Percentiles rank a stretch among this genome's conserved stretches.
These are phyloP conservation scores for Sparassis latifolia DNA, from an alignment of 1,284 basidiomycete genomes.

Conservation along the genomic window DNA sequence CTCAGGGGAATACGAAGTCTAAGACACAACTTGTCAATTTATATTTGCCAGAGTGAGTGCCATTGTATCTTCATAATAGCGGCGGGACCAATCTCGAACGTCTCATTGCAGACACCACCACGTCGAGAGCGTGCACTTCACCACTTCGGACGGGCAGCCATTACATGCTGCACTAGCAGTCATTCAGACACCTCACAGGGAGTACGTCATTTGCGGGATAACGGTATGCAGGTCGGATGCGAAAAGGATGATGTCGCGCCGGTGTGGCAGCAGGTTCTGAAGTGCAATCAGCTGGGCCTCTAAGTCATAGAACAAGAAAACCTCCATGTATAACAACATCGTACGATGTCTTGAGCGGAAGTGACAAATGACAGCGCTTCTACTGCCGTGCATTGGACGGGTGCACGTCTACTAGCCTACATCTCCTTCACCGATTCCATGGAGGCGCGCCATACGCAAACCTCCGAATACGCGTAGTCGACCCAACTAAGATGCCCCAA, in stretches of 20 bases:
- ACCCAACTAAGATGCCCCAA: slow-evolving; percentile 34
- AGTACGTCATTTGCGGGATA: slow-evolving; percentile 65
- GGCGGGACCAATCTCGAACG: neutral
- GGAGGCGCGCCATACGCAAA: no score
- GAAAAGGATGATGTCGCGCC: slow-evolving; percentile 63
- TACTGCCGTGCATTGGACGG: no score
- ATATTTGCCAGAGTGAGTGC: slow-evolving; percentile 54
- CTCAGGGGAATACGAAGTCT: slow-evolving; percentile 13
- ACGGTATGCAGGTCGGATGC: slow-evolving; percentile 68
- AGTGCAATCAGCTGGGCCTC: slow-evolving; percentile 31
- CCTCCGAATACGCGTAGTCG: no score
- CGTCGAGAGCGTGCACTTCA: slow-evolving; percentile 69
- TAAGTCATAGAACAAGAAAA: neutral
- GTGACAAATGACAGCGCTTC: neutral
- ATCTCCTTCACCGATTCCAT: neutral
- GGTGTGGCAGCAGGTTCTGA: slow-evolving; percentile 56
- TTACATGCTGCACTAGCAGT: slow-evolving; percentile 60
- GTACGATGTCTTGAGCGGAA: no score
- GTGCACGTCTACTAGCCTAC: neutral
- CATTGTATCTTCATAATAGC: neutral
- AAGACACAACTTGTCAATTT: slow-evolving; percentile 36
- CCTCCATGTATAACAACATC: no score
- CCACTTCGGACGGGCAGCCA: slow-evolving; percentile 27
- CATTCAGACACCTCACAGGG: slow-evolving; percentile 58
- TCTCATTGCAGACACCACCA: slow-evolving; percentile 53